These are phyloP conservation scores for Globisporangium middletonii DNA, from an alignment of 352 stramenopile genomes.

Conservation along the genomic window DNA sequence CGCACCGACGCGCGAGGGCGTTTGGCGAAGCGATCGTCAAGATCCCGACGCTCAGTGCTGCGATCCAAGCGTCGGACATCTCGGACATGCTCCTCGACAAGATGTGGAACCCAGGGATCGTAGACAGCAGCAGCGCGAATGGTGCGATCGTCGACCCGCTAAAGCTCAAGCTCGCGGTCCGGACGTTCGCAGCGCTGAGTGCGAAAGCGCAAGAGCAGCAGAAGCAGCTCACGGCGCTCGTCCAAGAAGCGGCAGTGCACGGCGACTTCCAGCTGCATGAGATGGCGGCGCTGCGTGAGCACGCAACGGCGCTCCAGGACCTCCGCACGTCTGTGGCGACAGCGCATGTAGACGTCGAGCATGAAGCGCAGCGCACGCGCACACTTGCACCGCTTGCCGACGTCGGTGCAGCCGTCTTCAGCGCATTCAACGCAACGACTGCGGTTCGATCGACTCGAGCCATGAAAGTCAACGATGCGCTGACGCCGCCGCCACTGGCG, in stretches of 20 bases:
- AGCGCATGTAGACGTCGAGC: slow-evolving; percentile 13
- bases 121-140: background rate
- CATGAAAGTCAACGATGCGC: background rate
- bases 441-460: background rate
- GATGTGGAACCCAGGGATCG: slow-evolving; percentile 24
- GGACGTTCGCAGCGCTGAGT: slow-evolving; percentile 19
- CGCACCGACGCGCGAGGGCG: slow-evolving; percentile 13
- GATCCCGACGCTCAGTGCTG: slow-evolving; percentile 29
- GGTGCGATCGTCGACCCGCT: background rate
- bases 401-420: slow-evolving; percentile 35
- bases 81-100: slow-evolving; percentile 36
- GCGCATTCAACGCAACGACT: slow-evolving; percentile 24
- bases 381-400: slow-evolving; percentile 19
- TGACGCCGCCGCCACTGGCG: slow-evolving; percentile 16
- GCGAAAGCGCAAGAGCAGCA: slow-evolving; percentile 16
- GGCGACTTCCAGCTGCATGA: slow-evolving; percentile 41
- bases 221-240: slow-evolving; percentile 25
- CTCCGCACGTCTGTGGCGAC: slow-evolving; percentile 11
- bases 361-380: slow-evolving; percentile 10
- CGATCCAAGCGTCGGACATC: slow-evolving; percentile 24
- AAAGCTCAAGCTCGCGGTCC: slow-evolving; percentile 24
- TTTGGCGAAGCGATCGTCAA: slow-evolving; percentile 39
- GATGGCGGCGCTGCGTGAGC: slow-evolving; percentile 25
- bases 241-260: slow-evolving; percentile 32
- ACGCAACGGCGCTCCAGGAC: slow-evolving; percentile 22